A percentile compares a stretch with the other conserved stretches of the same genome.
phyloP scores from a whole-genome alignment of 2,329 filamentous ascomycete species.

The Xylaria sp. region DNA sequence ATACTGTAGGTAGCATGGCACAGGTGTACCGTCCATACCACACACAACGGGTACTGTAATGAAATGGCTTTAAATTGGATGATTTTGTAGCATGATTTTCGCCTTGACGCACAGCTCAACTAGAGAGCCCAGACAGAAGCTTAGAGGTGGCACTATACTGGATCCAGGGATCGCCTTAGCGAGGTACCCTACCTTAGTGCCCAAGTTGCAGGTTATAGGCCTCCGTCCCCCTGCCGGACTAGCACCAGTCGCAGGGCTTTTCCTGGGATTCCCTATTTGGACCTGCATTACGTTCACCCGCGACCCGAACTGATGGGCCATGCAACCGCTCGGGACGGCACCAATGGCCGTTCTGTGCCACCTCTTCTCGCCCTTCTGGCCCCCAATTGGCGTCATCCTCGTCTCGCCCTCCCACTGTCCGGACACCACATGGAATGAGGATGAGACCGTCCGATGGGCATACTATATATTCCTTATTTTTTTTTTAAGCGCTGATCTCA shows the following conservation, averaged over 20 bases:
- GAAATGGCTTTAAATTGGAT: conserved; percentile 46
- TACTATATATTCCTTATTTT: background rate
- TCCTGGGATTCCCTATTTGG: conserved; percentile 37
- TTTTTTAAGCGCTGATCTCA: conserved; percentile 25
- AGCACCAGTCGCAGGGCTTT: conserved; percentile 36
- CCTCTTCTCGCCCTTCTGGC: conserved; percentile 19
- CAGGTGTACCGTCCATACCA: conserved; percentile 1
- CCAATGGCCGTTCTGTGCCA: conserved; percentile 24
- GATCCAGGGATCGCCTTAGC: conserved; percentile 37
- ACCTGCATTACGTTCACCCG: conserved; percentile 35
- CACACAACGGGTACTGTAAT: conserved; percentile 4
- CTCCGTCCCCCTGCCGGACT: conserved; percentile 31
- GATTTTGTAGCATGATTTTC: conserved; percentile 44
- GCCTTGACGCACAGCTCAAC: conserved; percentile 41
- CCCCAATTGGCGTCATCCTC: conserved; percentile 30
- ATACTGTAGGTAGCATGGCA: conserved; percentile 4
- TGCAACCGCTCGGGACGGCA: conserved; percentile 18
- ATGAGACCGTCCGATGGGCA: background rate
- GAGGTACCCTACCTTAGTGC: background rate
- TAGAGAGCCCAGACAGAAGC: conserved; percentile 24
- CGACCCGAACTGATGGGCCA: conserved; percentile 45
- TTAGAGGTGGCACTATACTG: conserved; percentile 32
- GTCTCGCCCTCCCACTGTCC: conserved; percentile 12
- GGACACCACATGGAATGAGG: conserved; percentile 18
- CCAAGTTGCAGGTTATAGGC: background rate